Evolutionary conservation across 1,284 basidiomycete genomes (phyloP), one percentile per base, ranked within the genome.

Genomic region (Flammula alnicola): DNA sequence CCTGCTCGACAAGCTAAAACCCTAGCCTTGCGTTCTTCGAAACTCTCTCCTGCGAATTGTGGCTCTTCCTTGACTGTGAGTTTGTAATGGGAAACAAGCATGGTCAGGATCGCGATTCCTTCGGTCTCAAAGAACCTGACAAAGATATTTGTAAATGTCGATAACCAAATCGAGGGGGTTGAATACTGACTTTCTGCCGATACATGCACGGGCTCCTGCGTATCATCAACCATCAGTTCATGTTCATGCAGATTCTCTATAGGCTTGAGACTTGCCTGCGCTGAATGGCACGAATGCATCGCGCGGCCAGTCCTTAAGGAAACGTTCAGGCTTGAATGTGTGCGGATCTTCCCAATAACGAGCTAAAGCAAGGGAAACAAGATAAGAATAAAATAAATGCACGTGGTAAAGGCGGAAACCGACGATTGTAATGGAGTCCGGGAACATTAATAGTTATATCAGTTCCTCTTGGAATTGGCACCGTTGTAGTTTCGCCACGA

Each of bases 231-330:
- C 3, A 10, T 7, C 25, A 17, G 22, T 30, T 22, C 31, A 35
- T 27, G 26, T 27, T 3, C 42, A 10, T 29, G 23, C 35, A 3
- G 16, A 9, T 16, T 19, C 6, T 22, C 8, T 26, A 22, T 10
- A 23, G 10, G 10, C 19, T 12, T 32, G 38, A 37, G 23, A n/a
- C 64, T 51, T 57, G 73, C 82, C 82, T 32, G 66, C 66, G 39
- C 76, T 77, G 60, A 83, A 85, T 1, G 79, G 76, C 9, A 79
- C 36, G 55, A 83, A 79, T 0, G 79, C 79, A 60, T 81, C 74
- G 8, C 70, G 64, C 16, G 72, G 72, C 72, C 74, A 80, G 35
- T 78, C 72, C 33, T 49, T 44, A 23, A 81, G 61, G 63, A 82
- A 82, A 19, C 81, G 70, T 19, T 66, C 66, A 17, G 81, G 82